These are phyloP conservation scores for Lotmaria passim DNA, from an alignment of 208 protist genomes.

Conservation along the genomic window DNA sequence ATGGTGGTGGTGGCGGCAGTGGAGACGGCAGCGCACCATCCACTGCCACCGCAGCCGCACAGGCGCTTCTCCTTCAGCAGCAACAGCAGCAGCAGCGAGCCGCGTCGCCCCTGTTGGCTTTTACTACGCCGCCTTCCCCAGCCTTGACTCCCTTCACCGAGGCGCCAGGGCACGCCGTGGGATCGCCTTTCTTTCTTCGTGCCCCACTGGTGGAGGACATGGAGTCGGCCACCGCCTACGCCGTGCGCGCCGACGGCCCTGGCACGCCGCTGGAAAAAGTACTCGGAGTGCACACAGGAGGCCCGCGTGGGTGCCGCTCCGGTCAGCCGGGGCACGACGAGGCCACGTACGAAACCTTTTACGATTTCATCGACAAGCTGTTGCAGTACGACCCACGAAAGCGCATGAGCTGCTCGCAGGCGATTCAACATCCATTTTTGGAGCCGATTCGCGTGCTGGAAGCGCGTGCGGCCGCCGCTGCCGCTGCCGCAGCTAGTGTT, in stretches of 20 bases:
- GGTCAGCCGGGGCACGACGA: constrained; percentile 79
- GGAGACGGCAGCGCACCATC: not conserved
- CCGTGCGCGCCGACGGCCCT: constrained; percentile 1
- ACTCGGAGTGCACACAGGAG: constrained; percentile 75
- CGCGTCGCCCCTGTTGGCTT: constrained; percentile 18
- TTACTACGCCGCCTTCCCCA: not conserved
- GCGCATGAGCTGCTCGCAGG: constrained; percentile 72
- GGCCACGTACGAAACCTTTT: constrained; percentile 67
- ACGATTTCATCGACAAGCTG: constrained; percentile 77
- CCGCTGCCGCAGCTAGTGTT: not conserved
- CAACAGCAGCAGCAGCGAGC: constrained; percentile 16
- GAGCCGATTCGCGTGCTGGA: constrained; percentile 44
- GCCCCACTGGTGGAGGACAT: constrained; percentile 18
- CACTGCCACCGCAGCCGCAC: not conserved
- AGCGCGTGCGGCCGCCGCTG: constrained; percentile 5
- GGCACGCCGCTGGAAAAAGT: constrained; percentile 51
- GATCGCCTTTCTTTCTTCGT: constrained; percentile 36
- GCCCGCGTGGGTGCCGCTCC: constrained; percentile 77
- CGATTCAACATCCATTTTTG: constrained; percentile 83
- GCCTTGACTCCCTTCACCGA: constrained; percentile 12
- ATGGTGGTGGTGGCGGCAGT: not conserved
- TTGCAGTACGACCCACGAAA: constrained; percentile 80
- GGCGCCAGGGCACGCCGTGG: constrained; percentile 30
- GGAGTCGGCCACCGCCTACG: constrained; percentile 24
- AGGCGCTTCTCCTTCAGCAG: not conserved